Conservation (phyloP, 768 basidiomycete genomes). For the Rhodotorula graminis region DNA sequence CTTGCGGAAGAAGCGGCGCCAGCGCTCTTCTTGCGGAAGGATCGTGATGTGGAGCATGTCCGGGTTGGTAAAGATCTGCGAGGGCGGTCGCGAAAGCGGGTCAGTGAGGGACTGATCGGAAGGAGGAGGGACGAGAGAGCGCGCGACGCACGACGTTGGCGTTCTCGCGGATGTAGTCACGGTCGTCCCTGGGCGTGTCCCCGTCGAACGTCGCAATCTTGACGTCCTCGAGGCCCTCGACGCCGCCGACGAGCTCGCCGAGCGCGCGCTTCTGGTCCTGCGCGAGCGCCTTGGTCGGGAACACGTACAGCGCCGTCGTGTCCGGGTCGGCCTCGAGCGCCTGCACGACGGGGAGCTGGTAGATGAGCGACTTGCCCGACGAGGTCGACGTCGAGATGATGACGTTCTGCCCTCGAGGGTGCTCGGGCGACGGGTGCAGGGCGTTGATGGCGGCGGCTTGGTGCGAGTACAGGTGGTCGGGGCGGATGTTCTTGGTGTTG, state of each 20-base stretch:
- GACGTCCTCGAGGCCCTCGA: conserved; percentile 61
- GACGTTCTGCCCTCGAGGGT: conserved; percentile 61
- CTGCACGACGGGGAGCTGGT: conserved; percentile 65
- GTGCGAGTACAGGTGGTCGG: conserved; percentile 58
- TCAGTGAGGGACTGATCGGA: no score
- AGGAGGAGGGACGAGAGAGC: no score
- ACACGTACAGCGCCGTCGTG: conserved; percentile 74
- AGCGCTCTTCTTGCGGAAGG: conserved; percentile 73
- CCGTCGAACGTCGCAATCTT: conserved; percentile 78
- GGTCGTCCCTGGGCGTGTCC: conserved; percentile 68
- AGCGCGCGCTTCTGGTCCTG: conserved; percentile 76
- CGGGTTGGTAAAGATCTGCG: conserved; percentile 75
- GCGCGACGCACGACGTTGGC: conserved; percentile 46
- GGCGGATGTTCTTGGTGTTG: conserved; percentile 57
- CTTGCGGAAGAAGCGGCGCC: conserved; percentile 77
- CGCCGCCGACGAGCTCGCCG: conserved; percentile 60
- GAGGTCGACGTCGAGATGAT: conserved; percentile 87
- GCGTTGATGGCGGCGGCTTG: conserved; percentile 67
- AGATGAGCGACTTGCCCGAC: conserved; percentile 51
- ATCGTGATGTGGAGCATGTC: conserved; percentile 82
- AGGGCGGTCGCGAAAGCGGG: background rate
- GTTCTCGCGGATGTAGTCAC: conserved; percentile 64
- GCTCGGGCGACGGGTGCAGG: conserved; percentile 45
- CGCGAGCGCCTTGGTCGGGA: conserved; percentile 88
- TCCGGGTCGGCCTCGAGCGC: conserved; percentile 60